Base-by-base conservation (phyloP, 75 land plant genomes). In the Pinus tabuliformis region DNA sequence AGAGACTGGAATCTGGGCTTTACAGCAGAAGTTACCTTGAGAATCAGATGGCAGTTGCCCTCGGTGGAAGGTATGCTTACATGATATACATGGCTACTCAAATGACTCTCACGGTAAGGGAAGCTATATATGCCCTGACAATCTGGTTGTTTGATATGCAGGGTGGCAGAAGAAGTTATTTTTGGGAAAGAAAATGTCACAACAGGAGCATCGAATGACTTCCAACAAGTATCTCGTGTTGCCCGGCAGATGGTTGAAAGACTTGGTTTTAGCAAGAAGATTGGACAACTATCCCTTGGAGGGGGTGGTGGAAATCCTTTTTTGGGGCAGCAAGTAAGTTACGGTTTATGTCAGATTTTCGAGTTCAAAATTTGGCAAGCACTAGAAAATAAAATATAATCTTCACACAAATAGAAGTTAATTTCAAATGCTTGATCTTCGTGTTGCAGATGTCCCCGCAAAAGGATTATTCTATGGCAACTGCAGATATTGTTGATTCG, bases 181-280 rank as follows among this genome's bases (percentile, higher is more conserved):
- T 97, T 93, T 78, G 99, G 99, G 14, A 33, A 80, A n/a, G 92
- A 97, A 33, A 97, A 97, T 82, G 99, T 97, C 52, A 97, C 99
- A 20, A 97, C 99, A 15, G 99, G 99, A 73, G 99, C 99, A 68
- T 97, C 99, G 28, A 97, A 93, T 71, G 99, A 97, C 80, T 97
- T 97, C 89, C 92, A 91, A 96, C 99, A 97, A 85, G 99, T 97
- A 33, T 97, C 99, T 3, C 81, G 99, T 57, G 99, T 97, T 73
- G 99, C 99, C 0, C 81, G 99, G 39, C 99, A 95, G 79, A 97
- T 97, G 99, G 99, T 97, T 72, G 99, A 97, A 81, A 91, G 99
- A 76, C 92, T 97, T 74, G 99, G 99, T 49, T 97, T 97, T 85
- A 97, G 99, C 85, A 97, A 95, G 74, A 97, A 93, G 84, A 97